Evolutionary conservation across 2,329 filamentous ascomycete genomes (phyloP).

Genomic region (Chaetomium olivaceum): DNA sequence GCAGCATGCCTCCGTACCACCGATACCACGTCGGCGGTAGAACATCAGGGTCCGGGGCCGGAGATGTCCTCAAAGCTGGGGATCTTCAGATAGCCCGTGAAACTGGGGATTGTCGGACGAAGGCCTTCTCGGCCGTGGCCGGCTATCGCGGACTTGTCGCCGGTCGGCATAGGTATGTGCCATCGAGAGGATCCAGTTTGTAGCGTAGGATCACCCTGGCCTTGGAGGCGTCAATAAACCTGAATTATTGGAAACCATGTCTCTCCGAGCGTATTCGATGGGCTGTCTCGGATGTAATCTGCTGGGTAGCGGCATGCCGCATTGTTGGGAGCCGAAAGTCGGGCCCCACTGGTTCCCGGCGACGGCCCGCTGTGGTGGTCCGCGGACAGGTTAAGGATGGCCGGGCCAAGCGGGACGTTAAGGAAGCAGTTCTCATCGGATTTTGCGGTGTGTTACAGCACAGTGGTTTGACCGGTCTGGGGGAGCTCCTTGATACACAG

Average conservation of each 20-base stretch:
- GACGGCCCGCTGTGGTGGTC: background rate
- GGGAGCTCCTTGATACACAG: conserved; percentile 2
- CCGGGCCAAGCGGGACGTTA: background rate
- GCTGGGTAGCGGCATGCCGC: background rate
- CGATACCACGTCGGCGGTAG: background rate
- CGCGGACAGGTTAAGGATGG: background rate
- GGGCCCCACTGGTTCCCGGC: background rate
- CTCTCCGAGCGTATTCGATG: background rate
- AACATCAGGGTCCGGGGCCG: background rate
- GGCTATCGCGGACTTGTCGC: background rate
- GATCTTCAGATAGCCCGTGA: background rate
- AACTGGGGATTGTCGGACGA: background rate
- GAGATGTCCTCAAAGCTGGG: background rate
- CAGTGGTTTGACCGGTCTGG: background rate
- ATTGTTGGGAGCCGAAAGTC: background rate
- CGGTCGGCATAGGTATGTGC: background rate
- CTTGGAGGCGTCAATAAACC: background rate
- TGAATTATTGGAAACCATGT: background rate
- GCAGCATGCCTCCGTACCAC: conserved; percentile 7
- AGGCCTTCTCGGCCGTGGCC: background rate
- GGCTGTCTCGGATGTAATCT: background rate
- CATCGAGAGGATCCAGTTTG: background rate
- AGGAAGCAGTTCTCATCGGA: background rate
- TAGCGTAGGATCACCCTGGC: background rate
- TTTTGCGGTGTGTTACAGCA: background rate